Conservation (phyloP, 1,284 basidiomycete species). For the Agroathelia rolfsii region DNA sequence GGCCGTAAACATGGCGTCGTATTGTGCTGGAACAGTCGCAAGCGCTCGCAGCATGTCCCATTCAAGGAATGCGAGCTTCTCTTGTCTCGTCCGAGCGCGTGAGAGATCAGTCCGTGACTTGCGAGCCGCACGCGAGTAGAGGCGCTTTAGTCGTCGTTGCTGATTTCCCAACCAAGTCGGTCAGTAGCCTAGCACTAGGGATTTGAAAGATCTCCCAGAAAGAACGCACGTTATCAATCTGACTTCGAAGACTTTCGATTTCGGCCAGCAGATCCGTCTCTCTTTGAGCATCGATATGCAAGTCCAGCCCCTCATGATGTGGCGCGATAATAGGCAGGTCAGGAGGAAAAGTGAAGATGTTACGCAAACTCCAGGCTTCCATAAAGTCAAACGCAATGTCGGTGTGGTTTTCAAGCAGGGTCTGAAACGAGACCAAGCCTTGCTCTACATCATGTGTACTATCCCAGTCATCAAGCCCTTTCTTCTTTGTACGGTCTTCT, state of each 20-base stretch:
- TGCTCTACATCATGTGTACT: slow-evolving; percentile 61
- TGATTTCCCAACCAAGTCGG: slow-evolving; percentile 24
- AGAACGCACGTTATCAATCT: slow-evolving; percentile 49
- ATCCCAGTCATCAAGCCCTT: slow-evolving; percentile 37
- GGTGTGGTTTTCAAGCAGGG: slow-evolving; percentile 66
- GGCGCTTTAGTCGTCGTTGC: slow-evolving; percentile 54
- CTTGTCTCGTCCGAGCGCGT: slow-evolving; percentile 33
- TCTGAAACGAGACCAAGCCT: slow-evolving; percentile 68
- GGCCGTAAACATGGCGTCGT: too few species aligned
- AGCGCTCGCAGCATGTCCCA: slow-evolving; percentile 22
- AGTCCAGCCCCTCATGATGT: slow-evolving; percentile 51
- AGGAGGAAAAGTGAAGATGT: slow-evolving; percentile 61
- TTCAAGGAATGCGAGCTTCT: slow-evolving; percentile 36
- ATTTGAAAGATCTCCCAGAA: slow-evolving; percentile 6
- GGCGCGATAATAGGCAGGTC: slow-evolving; percentile 60
- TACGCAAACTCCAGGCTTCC: slow-evolving; percentile 68
- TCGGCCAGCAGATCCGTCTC: slow-evolving; percentile 54
- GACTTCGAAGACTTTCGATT: slow-evolving; percentile 44
- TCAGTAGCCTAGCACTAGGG: slow-evolving; percentile 3
- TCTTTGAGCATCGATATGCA: slow-evolving; percentile 36
- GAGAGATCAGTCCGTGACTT: slow-evolving; percentile 32
- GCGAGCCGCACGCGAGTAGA: slow-evolving; percentile 37
- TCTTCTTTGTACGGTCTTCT: slow-evolving; percentile 36
- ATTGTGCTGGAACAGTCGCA: slow-evolving; percentile 14
- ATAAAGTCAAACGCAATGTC: slow-evolving; percentile 76